Base-by-base conservation (phyloP, 1,139 yeast genomes). In the Suhomyces bribrorum region DNA sequence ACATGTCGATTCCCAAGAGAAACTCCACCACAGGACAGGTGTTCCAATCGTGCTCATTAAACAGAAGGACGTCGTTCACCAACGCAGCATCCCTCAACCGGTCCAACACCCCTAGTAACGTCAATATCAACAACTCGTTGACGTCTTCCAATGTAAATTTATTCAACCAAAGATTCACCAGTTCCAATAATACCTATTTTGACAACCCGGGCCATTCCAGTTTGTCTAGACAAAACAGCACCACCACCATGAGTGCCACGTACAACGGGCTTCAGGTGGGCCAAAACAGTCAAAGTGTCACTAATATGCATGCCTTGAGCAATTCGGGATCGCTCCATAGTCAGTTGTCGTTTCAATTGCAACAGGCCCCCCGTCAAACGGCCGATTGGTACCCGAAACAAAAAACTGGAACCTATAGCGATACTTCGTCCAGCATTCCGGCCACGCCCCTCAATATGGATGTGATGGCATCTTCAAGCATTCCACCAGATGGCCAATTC, bases 121-220 rank as follows among this genome's bases (percentile, higher is more conserved):
- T 20, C 4, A 45, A 48, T 12, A 37, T 40, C 4, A 11, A 34
- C 17, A 41, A 45, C 36, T 59, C 66, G 12, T 48, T 61, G 12
- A 63, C 68, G 5, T 55, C 62, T 4, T 50, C 59, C 29, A 64
- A 63, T 41, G 54, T 62, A 28, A 59, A 52, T 34, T 43, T 61
- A 6, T 51, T 62, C 32, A 64, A 61, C 45, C 66, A 54, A 40
- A 47, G 63, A 22, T 56, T 54, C 31, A 34, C 48, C 13, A 34
- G 26, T 14, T 44, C 52, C 14, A 54, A 49, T 34, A 49, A 53
- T 31, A 47, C 58, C 15, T 67, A 57, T 45, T 66, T 67, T 45
- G 73, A 67, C 35, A 50, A 39, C 26, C 37, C 40, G 5, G 23
- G 31, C 8, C 26, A 20, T 14, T 12, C 36, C 14, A 36, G 36